Conservation (phyloP, 345 rosid species). For the Psidium friedrichsthalianum region DNA sequence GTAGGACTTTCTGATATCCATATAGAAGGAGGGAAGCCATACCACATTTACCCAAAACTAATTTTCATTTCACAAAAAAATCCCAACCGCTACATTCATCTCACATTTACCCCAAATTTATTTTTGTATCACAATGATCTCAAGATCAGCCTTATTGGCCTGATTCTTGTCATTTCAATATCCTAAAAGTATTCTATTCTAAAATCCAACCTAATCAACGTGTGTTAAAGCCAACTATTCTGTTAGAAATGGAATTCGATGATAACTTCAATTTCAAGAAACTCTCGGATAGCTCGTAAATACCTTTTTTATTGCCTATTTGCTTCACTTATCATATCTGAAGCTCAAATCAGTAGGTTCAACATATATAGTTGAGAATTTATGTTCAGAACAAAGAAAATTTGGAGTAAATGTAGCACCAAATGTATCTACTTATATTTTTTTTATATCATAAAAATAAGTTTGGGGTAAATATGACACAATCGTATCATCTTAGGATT, state of each 20-base stretch:
- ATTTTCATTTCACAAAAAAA: background rate
- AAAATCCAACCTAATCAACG: background rate
- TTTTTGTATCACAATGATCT: background rate
- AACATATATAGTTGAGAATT: background rate
- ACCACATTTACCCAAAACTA: background rate
- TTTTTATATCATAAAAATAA: background rate
- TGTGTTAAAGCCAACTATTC: background rate
- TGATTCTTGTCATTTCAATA: background rate
- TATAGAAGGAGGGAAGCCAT: no score
- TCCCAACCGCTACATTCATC: background rate
- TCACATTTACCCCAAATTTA: background rate
- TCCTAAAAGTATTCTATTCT: background rate
- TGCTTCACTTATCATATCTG: background rate
- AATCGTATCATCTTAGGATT: fast-evolving
- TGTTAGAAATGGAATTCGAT: background rate
- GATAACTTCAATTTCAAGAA: background rate
- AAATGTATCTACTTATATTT: background rate
- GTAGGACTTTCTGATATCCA: no score
- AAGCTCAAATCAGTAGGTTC: background rate
- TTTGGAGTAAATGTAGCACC: background rate
- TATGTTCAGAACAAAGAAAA: background rate
- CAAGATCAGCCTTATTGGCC: background rate
- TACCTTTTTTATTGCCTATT: background rate
- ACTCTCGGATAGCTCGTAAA: background rate
- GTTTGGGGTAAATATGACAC: background rate